Evolutionary conservation across 768 basidiomycete species (phyloP), one percentile per base, ranked within the genome.

Genomic region (Podaxis mareebaensis): DNA sequence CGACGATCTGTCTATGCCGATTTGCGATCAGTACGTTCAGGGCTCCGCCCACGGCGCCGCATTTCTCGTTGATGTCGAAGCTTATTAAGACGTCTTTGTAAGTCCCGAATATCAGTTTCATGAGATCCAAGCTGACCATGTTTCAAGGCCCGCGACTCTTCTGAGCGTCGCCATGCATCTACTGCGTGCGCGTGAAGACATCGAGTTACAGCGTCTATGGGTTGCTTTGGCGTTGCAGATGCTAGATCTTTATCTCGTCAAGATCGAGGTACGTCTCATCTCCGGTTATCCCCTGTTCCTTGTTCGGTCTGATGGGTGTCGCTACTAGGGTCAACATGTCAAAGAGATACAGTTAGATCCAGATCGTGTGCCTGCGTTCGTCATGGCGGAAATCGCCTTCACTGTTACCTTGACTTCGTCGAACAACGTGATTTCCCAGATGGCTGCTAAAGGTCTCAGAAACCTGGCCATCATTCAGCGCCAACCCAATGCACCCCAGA

Each of bases 361-460:
- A 5, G 76, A 76, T 7, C 88, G 89, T 39, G 74, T 85, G 2
- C 80, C 89, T 1, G 85, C 88, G 2, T 85, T 94, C 67, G 82
- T 83, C 1, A 70, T 93, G 11, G 80, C 83, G 1, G 92, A 94
- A 72, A 87, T 93, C 42, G 85, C 89, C 0, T 86, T 91, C 67
- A 78, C 92, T 4, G 85, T 90, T 12, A 82, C 87, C 0, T 75
- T 95, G 57, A 86, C 90, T 2, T 91, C 92, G 4, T 83, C 84
- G 2, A 88, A 90, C 58, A 85, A 79, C 53, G 79, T 79, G 30
- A 83, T 93, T 28, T 90, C 90, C 20, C 82, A 86, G 38, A 72
- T 86, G 36, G 90, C 92, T 2, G 88, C 89, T 1, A 84, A 83
- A 63, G 85, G 87, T 26, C 79, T 94, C 58, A 87, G 91, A 49